Evolutionary conservation across 768 basidiomycete species (phyloP), one percentile per base, ranked within the genome.

Genomic region (Russula abietina): DNA sequence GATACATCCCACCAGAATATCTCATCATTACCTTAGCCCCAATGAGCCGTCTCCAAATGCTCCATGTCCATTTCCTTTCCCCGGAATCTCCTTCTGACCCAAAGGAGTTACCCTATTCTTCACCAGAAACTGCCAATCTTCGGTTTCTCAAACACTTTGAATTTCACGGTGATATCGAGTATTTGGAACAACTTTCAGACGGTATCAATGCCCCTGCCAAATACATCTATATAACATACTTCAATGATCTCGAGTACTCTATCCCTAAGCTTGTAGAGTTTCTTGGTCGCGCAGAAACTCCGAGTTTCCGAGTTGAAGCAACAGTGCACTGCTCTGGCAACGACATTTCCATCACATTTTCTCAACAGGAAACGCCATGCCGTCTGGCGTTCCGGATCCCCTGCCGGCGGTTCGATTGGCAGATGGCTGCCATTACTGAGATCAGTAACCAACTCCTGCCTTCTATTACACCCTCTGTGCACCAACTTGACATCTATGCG

Each of bases 131-230:
- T 17, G 24, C 16, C 9, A 10, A 19, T 30, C 61, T 62, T 22
- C 49, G 30, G 3, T 16, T 30, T 19, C 55, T 62, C 14, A 28
- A 51, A 19, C 19, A 12, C 1, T 49, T 57, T 10, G n/a, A 39
- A 41, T 62, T 62, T 32, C 38, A 45, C 16, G 61, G 61, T 28
- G 10, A 16, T 17, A 26, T 16, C 22, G 61, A 62, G 28, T 30
- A 56, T 49, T 45, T 62, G 30, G 61, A 62, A 28, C 26, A 17
- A 32, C 55, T 62, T 12, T 33, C 51, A 19, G n/a, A 24, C 4
- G 10, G 48, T 10, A 56, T 57, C 22, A 12, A 11, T n/a, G 41
- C 38, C 1, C 33, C 57, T 19, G 11, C 50, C 38, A 38, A 49
- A 54, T 14, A 49, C 6, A 32, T 56, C 16, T 38, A 51, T 17